A percentile compares a stretch with the other conserved stretches of the same genome.
Evolutionary conservation across 495 filamentous ascomycete species (phyloP).

Genomic region (Aspergillus coremiiformis): DNA sequence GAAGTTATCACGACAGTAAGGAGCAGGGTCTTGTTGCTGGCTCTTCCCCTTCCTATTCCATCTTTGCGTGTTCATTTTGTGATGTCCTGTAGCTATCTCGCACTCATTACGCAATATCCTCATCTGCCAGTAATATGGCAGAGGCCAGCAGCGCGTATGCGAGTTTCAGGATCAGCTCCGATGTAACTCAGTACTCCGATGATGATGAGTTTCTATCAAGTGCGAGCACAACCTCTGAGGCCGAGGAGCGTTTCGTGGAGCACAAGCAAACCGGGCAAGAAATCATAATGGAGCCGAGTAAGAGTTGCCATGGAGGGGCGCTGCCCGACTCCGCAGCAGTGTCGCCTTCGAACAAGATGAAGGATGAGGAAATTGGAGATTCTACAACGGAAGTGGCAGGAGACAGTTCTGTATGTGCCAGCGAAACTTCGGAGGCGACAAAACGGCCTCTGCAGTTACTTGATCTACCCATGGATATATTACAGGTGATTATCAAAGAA

Average conservation of each 20-base stretch:
- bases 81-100: not conserved
- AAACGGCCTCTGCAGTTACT: conserved; percentile 51
- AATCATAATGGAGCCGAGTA: conserved; percentile 3
- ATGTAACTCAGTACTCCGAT: conserved; percentile 25
- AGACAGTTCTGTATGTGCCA: not conserved
- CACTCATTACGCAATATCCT: conserved; percentile 3
- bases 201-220: conserved; percentile 32
- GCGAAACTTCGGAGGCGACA: not conserved
- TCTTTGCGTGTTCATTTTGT: not conserved
- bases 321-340: conserved; percentile 1
- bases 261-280: conserved; percentile 27
- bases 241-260: conserved; percentile 12
- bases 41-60: not conserved
- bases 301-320: not conserved
- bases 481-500: conserved; percentile 86
- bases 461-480: conserved; percentile 78
- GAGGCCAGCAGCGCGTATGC: conserved; percentile 12
- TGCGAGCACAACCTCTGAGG: conserved; percentile 25
- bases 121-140: conserved; percentile 11
- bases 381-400: not conserved
- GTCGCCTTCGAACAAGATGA: conserved; percentile 5
- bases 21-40: conserved; percentile 5
- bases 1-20: conserved; percentile 1
- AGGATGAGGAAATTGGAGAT: not conserved
- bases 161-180: conserved; percentile 17